Percentiles rank a stretch among this genome's conserved stretches.
These are phyloP conservation scores for Trichoderma erinaceum DNA, from an alignment of 495 filamentous ascomycete species.

Conservation along the genomic window DNA sequence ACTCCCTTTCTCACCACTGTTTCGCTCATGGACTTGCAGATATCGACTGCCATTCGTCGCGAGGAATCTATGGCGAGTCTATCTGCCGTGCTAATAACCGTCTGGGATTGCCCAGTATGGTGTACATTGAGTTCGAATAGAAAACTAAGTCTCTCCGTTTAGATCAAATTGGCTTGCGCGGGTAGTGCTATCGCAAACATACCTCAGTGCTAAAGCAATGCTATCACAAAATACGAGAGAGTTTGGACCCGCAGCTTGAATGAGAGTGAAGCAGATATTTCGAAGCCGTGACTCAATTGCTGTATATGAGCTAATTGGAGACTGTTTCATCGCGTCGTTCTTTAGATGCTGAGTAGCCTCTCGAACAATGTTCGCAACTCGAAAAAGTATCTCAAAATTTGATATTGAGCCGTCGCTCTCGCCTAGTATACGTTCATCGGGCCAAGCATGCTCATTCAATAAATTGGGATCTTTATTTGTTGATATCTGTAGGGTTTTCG, in stretches of 20 bases:
- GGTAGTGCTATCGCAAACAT: neutral
- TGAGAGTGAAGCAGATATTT: neutral
- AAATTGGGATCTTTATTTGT: neutral
- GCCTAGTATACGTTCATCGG: neutral
- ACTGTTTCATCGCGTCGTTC: neutral
- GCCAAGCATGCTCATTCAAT: too few species aligned
- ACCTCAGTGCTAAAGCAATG: neutral
- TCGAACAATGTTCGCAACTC: neutral
- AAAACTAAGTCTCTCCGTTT: neutral
- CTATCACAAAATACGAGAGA: neutral
- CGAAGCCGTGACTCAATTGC: neutral
- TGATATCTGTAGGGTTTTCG: neutral
- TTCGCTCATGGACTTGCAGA: conserved; percentile 2
- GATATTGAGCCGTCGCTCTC: neutral
- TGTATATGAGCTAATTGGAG: neutral
- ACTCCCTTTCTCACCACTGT: neutral
- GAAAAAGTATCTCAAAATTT: neutral
- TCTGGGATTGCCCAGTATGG: neutral
- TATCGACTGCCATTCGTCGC: conserved; percentile 3
- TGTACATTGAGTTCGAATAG: neutral
- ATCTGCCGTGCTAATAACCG: neutral
- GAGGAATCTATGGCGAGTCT: conserved; percentile 1
- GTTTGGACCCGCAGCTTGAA: neutral
- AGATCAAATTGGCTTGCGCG: neutral
- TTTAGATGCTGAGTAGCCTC: neutral